phyloP scores from a whole-genome alignment of 208 protist genomes.

The Leptomonas pyrrhocoris region DNA sequence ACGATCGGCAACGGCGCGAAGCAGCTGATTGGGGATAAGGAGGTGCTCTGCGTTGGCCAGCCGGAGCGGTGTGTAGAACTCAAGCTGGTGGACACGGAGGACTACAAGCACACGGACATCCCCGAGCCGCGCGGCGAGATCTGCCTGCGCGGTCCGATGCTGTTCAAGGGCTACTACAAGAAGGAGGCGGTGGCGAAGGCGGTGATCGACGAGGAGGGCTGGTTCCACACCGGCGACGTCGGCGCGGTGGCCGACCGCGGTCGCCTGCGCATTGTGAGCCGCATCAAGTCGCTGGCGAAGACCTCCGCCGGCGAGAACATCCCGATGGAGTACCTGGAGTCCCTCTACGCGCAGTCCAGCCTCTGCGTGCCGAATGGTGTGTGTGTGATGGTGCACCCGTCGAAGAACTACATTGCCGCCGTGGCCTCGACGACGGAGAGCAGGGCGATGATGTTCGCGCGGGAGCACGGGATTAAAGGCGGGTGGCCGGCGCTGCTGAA shows the following conservation, averaged over 20 bases:
- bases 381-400: conserved; percentile 82
- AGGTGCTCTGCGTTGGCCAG: conserved; percentile 60
- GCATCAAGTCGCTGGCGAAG: conserved; percentile 94
- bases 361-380: conserved; percentile 70
- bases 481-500: conserved; percentile 47
- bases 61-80: conserved; percentile 80
- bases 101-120: conserved; percentile 81
- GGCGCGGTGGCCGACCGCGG: conserved; percentile 61
- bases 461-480: conserved; percentile 43
- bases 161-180: conserved; percentile 93
- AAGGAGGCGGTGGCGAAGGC: conserved; percentile 84
- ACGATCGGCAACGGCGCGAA: conserved; percentile 76
- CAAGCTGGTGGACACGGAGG: conserved; percentile 91
- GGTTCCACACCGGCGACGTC: conserved; percentile 93
- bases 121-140: conserved; percentile 86
- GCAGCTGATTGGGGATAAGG: conserved; percentile 63
- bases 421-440: conserved; percentile 58
- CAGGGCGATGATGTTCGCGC: conserved; percentile 51
- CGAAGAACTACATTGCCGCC: conserved; percentile 71
- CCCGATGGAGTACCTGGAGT: conserved; percentile 80
- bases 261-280: conserved; percentile 82
- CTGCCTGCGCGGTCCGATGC: conserved; percentile 68
- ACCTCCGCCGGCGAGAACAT: conserved; percentile 93
- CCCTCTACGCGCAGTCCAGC: conserved; percentile 63
- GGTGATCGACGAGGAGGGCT: conserved; percentile 86